Conservation (phyloP, 345 rosid genomes). For the Acer negundo region DNA sequence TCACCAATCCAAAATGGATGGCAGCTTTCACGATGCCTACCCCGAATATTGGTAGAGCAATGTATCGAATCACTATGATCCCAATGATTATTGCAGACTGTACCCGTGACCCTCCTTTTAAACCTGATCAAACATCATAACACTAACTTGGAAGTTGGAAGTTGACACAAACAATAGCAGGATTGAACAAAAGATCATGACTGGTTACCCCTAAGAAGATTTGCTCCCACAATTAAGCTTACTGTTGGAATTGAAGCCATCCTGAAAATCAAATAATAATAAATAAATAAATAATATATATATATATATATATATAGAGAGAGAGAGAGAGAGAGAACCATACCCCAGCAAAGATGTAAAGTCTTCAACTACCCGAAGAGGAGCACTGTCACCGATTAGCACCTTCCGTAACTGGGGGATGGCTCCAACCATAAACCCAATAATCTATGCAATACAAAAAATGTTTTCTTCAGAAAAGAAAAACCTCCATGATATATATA, state of each 20-base stretch:
- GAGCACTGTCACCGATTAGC: constrained; percentile 34
- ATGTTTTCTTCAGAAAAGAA: not conserved
- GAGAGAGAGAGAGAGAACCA: too few relatives aligned
- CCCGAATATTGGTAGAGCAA: constrained; percentile 41
- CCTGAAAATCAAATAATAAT: constrained; percentile 21
- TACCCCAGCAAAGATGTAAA: constrained; percentile 34
- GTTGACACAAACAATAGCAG: not conserved
- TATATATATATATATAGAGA: not conserved
- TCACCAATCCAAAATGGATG: constrained; percentile 31
- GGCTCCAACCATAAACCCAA: constrained; percentile 27
- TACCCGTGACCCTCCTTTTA: constrained; percentile 41
- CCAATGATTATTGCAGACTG: constrained; percentile 28
- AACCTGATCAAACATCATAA: constrained; percentile 38
- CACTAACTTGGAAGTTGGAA: too few relatives aligned
- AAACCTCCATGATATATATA: not conserved
- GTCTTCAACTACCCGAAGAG: constrained; percentile 32
- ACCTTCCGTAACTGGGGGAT: constrained; percentile 26
- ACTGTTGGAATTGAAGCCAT: constrained; percentile 46
- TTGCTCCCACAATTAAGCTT: constrained; percentile 46
- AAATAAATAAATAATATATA: too few relatives aligned
- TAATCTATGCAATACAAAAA: constrained; percentile 20
- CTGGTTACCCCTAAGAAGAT: constrained; percentile 40
- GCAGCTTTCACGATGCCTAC: constrained; percentile 37
- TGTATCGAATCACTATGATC: constrained; percentile 34
- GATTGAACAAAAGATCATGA: not conserved